Conservation (phyloP, 106 monocot genomes). For the Dendrobium officinale region DNA sequence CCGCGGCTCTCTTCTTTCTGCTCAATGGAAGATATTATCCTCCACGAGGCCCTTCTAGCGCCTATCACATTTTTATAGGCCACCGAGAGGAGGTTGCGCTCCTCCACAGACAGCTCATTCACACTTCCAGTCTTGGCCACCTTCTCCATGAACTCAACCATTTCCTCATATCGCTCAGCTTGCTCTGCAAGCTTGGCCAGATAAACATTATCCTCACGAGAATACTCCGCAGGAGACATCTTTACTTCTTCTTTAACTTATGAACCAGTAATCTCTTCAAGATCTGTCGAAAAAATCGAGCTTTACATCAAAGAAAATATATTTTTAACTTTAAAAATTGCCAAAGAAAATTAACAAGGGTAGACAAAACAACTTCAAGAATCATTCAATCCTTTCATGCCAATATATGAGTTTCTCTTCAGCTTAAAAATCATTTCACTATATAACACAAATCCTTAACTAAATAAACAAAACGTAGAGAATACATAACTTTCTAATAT, state of each 20-base stretch:
- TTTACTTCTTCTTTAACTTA: neutral
- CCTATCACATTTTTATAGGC: conserved; percentile 64
- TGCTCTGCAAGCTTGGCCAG: conserved; percentile 58
- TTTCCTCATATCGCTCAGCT: conserved; percentile 58
- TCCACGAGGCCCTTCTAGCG: conserved; percentile 50
- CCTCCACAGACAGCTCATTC: conserved; percentile 52
- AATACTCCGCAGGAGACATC: conserved; percentile 12
- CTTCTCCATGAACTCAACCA: conserved; percentile 61
- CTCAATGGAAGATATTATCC: conserved; percentile 63
- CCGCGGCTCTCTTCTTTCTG: conserved; percentile 53
- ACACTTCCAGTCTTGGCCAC: conserved; percentile 36
- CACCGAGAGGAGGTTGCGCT: conserved; percentile 49
- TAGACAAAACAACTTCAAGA: neutral
- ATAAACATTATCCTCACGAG: conserved; percentile 44
- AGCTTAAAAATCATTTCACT: too few relatives aligned
- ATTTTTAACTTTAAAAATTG: neutral
- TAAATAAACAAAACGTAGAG: too few relatives aligned
- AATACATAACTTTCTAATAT: too few relatives aligned
- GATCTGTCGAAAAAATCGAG: neutral
- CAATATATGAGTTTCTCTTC: neutral
- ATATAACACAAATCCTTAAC: too few relatives aligned
- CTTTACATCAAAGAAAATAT: neutral
- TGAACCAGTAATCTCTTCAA: neutral
- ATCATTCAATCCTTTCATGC: neutral
- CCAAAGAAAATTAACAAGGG: neutral